Conservation (phyloP, 768 basidiomycete species). For the Naganishia antarctica region DNA sequence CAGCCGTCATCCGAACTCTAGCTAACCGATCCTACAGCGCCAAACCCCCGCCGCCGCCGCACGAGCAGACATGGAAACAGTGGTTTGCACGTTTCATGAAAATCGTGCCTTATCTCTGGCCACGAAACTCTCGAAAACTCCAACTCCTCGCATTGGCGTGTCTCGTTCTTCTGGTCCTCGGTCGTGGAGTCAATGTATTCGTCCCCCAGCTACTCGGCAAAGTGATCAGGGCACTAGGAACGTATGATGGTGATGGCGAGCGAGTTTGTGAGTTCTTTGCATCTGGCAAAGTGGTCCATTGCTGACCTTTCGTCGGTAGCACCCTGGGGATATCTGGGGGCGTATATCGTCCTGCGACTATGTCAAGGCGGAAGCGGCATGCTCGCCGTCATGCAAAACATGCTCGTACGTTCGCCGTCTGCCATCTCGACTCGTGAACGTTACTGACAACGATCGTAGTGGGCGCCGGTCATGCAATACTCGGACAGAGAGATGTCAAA, state of each 20-base stretch:
- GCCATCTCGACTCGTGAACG: too few relatives aligned
- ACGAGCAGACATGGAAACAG: constrained; percentile 62
- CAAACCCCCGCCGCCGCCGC: constrained; percentile 41
- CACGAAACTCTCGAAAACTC: constrained; percentile 60
- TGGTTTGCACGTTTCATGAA: constrained; percentile 62
- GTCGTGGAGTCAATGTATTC: constrained; percentile 69
- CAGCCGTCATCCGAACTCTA: neutral
- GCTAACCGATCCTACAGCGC: neutral
- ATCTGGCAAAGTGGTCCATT: neutral
- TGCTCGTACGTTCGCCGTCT: constrained; percentile 33
- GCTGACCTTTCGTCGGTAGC: constrained; percentile 14
- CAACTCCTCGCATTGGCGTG: constrained; percentile 70
- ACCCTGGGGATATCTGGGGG: constrained; percentile 65
- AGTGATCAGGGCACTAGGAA: constrained; percentile 60
- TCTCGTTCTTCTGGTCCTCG: constrained; percentile 64
- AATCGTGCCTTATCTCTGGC: constrained; percentile 80
- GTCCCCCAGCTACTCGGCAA: constrained; percentile 68
- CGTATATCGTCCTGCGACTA: constrained; percentile 67
- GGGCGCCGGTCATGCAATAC: constrained; percentile 85
- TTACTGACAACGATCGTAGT: constrained; percentile 48
- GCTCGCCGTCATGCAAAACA: constrained; percentile 37
- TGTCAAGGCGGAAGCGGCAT: constrained; percentile 73
- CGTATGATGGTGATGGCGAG: constrained; percentile 44
- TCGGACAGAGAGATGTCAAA: constrained; percentile 83
- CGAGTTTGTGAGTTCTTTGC: constrained; percentile 28